Evolutionary conservation across 2,329 filamentous ascomycete genomes (phyloP).

Genomic region (Cladophialophora bantiana): DNA sequence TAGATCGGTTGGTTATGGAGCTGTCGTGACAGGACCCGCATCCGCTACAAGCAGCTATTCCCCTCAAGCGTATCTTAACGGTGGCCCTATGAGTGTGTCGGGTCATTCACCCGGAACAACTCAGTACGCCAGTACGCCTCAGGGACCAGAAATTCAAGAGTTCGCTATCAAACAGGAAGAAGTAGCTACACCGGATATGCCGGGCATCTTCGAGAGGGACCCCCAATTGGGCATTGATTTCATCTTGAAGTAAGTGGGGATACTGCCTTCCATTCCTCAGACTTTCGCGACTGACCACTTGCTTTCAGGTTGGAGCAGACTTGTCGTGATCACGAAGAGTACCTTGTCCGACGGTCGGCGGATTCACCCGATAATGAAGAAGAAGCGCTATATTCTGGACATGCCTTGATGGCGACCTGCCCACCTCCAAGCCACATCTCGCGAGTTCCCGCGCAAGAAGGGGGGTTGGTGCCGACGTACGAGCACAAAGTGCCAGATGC

Average conservation of each 20-base stretch:
- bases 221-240: conserved; percentile 58
- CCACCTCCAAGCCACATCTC: conserved; percentile 73
- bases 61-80: conserved; percentile 33
- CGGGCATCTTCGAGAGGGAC: conserved; percentile 54
- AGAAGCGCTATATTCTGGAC: conserved; percentile 74
- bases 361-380: conserved; percentile 63
- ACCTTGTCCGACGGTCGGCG: conserved; percentile 68
- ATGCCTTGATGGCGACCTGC: conserved; percentile 91
- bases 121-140: conserved; percentile 39
- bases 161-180: conserved; percentile 37
- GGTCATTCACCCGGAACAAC: conserved; percentile 39
- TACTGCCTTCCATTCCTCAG: conserved; percentile 11
- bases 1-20: conserved; percentile 22
- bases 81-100: conserved; percentile 29
- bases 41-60: conserved; percentile 34
- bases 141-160: conserved; percentile 37
- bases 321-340: conserved; percentile 90
- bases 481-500: conserved; percentile 81
- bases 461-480: conserved; percentile 57
- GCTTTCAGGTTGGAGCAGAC: conserved; percentile 71
- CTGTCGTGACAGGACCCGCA: conserved; percentile 14
- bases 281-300: conserved; percentile 11
- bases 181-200: conserved; percentile 38
- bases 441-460: conserved; percentile 52
- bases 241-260: conserved; percentile 51